These are phyloP conservation scores for Saprolegnia parasitica DNA, from an alignment of 352 stramenopile species.

Conservation along the genomic window DNA sequence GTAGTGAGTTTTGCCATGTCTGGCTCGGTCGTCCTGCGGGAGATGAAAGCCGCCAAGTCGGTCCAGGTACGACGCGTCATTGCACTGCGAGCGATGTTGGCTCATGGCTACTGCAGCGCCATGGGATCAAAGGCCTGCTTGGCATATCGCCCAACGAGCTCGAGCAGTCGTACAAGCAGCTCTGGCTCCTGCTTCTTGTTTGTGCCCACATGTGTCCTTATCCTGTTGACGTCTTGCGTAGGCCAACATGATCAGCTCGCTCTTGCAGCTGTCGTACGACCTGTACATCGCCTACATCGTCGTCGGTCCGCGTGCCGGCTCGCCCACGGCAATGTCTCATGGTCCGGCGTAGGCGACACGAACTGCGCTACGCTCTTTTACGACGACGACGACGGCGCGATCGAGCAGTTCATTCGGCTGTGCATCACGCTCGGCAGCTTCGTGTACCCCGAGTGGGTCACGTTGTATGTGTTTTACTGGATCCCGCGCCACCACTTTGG, in stretches of 20 bases:
- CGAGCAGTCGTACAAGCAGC: conserved; percentile 61
- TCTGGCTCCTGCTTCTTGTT: conserved; percentile 64
- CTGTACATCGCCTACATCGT: conserved; percentile 56
- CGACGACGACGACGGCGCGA: conserved; percentile 45
- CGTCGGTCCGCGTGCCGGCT: conserved; percentile 33
- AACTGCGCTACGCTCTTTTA: conserved; percentile 72
- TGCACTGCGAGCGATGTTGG: neutral
- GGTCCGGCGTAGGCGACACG: conserved; percentile 30
- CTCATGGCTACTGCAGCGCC: conserved; percentile 26
- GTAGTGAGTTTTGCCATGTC: conserved; percentile 59
- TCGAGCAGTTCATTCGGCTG: conserved; percentile 55
- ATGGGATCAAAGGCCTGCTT: conserved; percentile 36
- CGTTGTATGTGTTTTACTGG: conserved; percentile 68
- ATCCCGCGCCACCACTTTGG: conserved; percentile 60
- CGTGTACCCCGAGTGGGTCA: conserved; percentile 59
- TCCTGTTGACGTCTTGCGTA: conserved; percentile 28
- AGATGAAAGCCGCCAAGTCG: conserved; percentile 48
- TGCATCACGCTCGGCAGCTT: conserved; percentile 49
- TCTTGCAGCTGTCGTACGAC: conserved; percentile 53
- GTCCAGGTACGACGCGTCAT: conserved; percentile 45
- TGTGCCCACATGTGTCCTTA: neutral
- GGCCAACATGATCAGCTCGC: conserved; percentile 62
- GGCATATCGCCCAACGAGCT: conserved; percentile 42
- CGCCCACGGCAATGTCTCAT: neutral
- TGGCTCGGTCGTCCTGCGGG: conserved; percentile 51